These are phyloP conservation scores for Pascua sp. DNA, from an alignment of 1,284 basidiomycete species.

Conservation along the genomic window DNA sequence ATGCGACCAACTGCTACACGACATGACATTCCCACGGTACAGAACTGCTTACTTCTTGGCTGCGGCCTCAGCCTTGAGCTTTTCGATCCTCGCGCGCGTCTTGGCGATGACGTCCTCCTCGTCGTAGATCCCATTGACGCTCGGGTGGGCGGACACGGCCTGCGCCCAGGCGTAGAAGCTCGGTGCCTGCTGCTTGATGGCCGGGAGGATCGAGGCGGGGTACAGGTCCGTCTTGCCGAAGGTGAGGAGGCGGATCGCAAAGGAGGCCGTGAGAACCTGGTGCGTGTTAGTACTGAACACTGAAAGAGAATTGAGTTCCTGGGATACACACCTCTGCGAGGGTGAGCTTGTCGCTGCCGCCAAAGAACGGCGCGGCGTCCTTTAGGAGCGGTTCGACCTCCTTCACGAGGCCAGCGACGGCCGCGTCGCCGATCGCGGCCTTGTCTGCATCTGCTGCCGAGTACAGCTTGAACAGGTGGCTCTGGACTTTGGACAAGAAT, in stretches of 20 bases:
- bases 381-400: conserved; percentile 11
- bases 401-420: not conserved
- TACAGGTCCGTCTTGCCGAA: conserved; percentile 2
- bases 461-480: conserved; percentile 3
- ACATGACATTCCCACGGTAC: too few species aligned
- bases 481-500: conserved; percentile 8
- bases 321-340: conserved; percentile 8
- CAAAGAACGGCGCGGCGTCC: conserved; percentile 10
- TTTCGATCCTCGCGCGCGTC: not conserved
- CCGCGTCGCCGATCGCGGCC: not conserved
- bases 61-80: not conserved
- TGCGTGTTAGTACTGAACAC: too few species aligned
- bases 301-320: too few species aligned
- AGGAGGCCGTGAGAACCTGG: conserved; percentile 12
- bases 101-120: conserved; percentile 1
- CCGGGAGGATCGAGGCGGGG: not conserved
- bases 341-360: conserved; percentile 9
- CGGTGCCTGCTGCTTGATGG: conserved; percentile 5
- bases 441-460: not conserved
- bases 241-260: conserved; percentile 5
- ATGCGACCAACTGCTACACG: too few species aligned
- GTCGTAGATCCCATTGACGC: conserved; percentile 6
- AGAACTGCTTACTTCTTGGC: not conserved
- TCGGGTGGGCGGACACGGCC: conserved; percentile 7
- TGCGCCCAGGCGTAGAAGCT: conserved; percentile 8